Percentiles rank a stretch among this genome's conserved stretches.
Evolutionary conservation across 2,329 filamentous ascomycete species (phyloP).

Genomic region (Fusarium circinatum): DNA sequence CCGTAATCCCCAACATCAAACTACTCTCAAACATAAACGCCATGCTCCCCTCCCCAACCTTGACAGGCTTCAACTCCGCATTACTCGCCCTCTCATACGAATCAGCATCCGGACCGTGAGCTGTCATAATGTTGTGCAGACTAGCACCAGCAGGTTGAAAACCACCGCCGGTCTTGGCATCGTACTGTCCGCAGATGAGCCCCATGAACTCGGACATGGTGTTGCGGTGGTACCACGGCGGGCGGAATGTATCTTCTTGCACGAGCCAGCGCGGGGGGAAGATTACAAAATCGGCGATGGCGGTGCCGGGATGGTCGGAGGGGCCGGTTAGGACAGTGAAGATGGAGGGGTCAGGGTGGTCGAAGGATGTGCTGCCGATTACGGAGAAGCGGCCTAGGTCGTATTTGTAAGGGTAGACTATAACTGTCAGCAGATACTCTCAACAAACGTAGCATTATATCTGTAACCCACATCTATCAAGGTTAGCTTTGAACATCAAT

Average conservation of each 20-base stretch:
- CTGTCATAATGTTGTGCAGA: conserved; percentile 77
- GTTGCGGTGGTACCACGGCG: conserved; percentile 79
- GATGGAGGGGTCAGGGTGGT: conserved; percentile 83
- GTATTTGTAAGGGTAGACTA: conserved; percentile 76
- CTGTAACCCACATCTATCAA: conserved; percentile 21
- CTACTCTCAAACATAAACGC: conserved; percentile 78
- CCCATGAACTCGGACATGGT: conserved; percentile 75
- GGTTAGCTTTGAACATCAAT: background rate
- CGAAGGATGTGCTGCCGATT: conserved; percentile 71
- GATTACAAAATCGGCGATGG: conserved; percentile 77
- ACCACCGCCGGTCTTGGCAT: conserved; percentile 68
- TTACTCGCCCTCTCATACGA: conserved; percentile 66
- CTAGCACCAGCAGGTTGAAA: conserved; percentile 69
- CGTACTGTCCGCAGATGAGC: conserved; percentile 66
- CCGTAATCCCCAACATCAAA: conserved; percentile 76
- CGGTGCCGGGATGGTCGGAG: conserved; percentile 68
- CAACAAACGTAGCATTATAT: rapidly evolving
- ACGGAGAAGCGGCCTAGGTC: conserved; percentile 81
- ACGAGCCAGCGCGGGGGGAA: conserved; percentile 79
- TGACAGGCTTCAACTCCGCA: conserved; percentile 63
- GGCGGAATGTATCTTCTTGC: conserved; percentile 75
- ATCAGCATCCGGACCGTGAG: conserved; percentile 69
- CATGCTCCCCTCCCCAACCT: conserved; percentile 70
- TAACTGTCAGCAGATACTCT: background rate
- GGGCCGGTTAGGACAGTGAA: conserved; percentile 77